Base-by-base conservation (phyloP, 2,329 filamentous ascomycete genomes). In the Rhytidhysteron rufulum region DNA sequence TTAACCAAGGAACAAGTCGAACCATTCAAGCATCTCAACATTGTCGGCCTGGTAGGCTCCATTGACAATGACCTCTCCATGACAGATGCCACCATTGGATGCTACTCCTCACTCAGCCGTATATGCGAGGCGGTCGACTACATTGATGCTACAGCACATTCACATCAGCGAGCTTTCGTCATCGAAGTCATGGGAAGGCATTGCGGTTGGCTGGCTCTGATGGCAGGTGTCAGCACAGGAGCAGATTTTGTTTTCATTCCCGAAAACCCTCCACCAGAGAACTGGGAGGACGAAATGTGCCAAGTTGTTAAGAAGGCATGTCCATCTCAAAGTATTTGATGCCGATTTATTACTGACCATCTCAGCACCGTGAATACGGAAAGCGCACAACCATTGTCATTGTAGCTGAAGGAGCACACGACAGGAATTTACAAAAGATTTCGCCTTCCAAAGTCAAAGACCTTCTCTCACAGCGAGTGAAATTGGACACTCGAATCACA, bases 311-410 rank as follows among this genome's bases (percentile, higher is more conserved):
- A 77, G 42, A 82, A 84, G 67, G 84, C 86, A 58, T 57, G 71
- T n/a, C 24, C 21, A 41, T n/a, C n/a, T n/a, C n/a, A n/a, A n/a
- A n/a, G n/a, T n/a, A n/a, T n/a, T n/a, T n/a, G n/a, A n/a, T n/a
- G n/a, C n/a, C n/a, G 37, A n/a, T 31, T 31, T 4, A 10, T 34
- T 16, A 32, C 9, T 34, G 9, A 7, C 13, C n/a, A 17, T 39
- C 11, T 41, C 62, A 93, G 83, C 93, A 97, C 70, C 84, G 93
- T 50, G 74, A 77, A 47, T 77, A 88, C 60, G 93, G 93, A 59
- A 98, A 97, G 78, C 81, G 93, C 57, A 94, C 95, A 74, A 97
- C 93, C 1, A 97, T 97, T 55, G 91, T 98, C 57, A 95, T 98
- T 55, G 86, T 98, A 38, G 93, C 93, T 38, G 93, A 98, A 69